Evolutionary conservation across 2,329 filamentous ascomycete species (phyloP).

Genomic region (Akanthomyces uredinophilus): DNA sequence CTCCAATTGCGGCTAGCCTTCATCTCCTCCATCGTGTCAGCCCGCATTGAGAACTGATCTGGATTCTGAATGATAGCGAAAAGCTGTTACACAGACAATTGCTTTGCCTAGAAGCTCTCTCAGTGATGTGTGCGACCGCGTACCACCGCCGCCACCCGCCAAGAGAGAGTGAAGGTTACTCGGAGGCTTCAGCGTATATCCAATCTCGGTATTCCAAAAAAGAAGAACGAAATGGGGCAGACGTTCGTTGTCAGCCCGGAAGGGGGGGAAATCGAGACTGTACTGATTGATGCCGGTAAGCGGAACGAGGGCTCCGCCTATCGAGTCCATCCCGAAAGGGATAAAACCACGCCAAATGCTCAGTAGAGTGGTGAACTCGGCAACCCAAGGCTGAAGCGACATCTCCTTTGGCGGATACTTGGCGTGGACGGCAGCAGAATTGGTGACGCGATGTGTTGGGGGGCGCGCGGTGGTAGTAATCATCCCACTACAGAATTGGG

Average conservation of each 20-base stretch:
- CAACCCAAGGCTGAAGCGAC: slow-evolving; percentile 17
- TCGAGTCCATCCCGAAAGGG: slow-evolving; percentile 19
- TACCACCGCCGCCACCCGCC: not conserved
- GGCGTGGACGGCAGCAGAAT: slow-evolving; percentile 7
- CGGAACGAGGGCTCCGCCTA: not conserved
- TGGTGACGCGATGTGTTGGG: slow-evolving; percentile 16
- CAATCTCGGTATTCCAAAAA: not conserved
- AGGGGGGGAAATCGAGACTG: not conserved
- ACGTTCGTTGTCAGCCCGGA: not conserved
- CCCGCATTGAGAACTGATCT: slow-evolving; percentile 14
- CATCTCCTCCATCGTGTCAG: slow-evolving; percentile 7
- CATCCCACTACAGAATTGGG: slow-evolving; percentile 16
- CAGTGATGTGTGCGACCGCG: no score
- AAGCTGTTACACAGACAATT: not conserved
- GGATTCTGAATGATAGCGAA: slow-evolving; percentile 8
- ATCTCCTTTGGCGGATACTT: slow-evolving; percentile 6
- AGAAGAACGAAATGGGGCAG: not conserved
- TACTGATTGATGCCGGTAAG: not conserved
- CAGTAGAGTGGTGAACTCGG: slow-evolving; percentile 21
- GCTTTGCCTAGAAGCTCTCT: not conserved
- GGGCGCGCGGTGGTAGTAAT: slow-evolving; percentile 21
- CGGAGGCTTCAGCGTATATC: not conserved
- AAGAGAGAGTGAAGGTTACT: not conserved
- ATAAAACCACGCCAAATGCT: slow-evolving; percentile 20
- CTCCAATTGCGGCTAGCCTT: not conserved